Percentiles rank a stretch among this genome's conserved stretches.
Evolutionary conservation across 768 basidiomycete genomes (phyloP).

Genomic region (Xerocomellus dryophilus): DNA sequence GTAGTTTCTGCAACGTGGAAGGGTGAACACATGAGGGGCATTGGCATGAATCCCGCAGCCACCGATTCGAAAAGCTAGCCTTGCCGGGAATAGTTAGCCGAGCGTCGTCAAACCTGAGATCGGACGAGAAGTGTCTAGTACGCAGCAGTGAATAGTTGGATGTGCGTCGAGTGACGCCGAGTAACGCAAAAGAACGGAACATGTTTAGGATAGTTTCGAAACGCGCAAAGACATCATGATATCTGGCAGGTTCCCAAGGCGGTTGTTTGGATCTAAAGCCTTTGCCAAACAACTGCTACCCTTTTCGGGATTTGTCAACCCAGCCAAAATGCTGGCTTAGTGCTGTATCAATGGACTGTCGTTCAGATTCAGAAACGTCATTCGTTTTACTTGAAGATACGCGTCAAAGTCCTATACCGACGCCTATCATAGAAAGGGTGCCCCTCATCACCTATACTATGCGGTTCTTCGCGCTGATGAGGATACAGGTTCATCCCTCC

Average conservation of each 20-base stretch:
- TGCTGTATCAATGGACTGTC: constrained; percentile 18
- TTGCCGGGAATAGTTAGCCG: constrained; percentile 32
- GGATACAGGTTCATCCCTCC: constrained; percentile 46
- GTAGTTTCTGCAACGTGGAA: constrained; percentile 73
- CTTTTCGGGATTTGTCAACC: neutral
- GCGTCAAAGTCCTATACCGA: neutral
- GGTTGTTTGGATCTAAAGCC: constrained; percentile 32
- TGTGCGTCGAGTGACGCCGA: neutral
- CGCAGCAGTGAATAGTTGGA: neutral
- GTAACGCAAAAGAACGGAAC: constrained; percentile 1
- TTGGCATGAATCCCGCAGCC: constrained; percentile 84
- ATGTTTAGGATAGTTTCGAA: neutral
- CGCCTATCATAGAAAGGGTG: constrained; percentile 5
- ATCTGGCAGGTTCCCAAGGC: neutral
- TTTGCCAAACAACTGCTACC: constrained; percentile 29
- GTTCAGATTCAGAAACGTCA: constrained; percentile 42
- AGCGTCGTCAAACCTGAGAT: constrained; percentile 9
- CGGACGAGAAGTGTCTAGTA: constrained; percentile 6
- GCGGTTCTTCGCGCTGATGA: neutral
- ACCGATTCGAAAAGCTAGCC: constrained; percentile 58
- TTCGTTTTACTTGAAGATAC: constrained; percentile 45
- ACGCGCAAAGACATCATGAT: neutral
- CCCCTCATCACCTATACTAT: neutral
- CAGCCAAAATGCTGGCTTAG: neutral
- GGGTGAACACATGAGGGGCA: constrained; percentile 74